Conservation (phyloP, 2,329 filamentous ascomycete genomes). For the Graphiopsis chlorocephala region DNA sequence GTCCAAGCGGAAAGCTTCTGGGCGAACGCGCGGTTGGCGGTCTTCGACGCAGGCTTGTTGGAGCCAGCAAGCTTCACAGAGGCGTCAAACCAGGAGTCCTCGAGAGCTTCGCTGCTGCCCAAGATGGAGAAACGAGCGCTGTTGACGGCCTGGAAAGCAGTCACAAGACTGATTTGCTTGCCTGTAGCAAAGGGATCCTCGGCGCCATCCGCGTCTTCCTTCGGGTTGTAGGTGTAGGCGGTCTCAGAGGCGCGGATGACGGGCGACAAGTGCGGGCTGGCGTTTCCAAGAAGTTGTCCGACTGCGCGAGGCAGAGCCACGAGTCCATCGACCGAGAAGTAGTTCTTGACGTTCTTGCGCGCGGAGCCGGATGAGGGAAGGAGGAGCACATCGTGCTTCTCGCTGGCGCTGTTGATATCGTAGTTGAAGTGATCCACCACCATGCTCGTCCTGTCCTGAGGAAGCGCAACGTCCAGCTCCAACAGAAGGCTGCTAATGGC, state of each 20-base stretch:
- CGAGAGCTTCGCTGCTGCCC: slow-evolving; percentile 80
- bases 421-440: slow-evolving; percentile 97
- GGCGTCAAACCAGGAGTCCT: slow-evolving; percentile 84
- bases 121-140: slow-evolving; percentile 84
- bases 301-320: slow-evolving; percentile 80
- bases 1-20: slow-evolving; percentile 88
- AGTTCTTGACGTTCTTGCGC: slow-evolving; percentile 69
- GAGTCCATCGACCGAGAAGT: slow-evolving; percentile 68
- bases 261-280: slow-evolving; percentile 71
- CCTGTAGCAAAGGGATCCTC: slow-evolving; percentile 86
- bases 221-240: slow-evolving; percentile 90
- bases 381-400: slow-evolving; percentile 85
- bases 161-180: slow-evolving; percentile 78
- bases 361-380: slow-evolving; percentile 65
- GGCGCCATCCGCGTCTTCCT: slow-evolving; percentile 69
- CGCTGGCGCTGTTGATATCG: slow-evolving; percentile 70
- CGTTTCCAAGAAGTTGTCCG: slow-evolving; percentile 76
- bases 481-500: slow-evolving; percentile 75
- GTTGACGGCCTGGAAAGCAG: slow-evolving; percentile 85
- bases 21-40: slow-evolving; percentile 81
- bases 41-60: slow-evolving; percentile 57
- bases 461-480: slow-evolving; percentile 87
- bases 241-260: slow-evolving; percentile 79
- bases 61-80: slow-evolving; percentile 60
- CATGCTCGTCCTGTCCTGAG: slow-evolving; percentile 76